Evolutionary conservation across 2,329 filamentous ascomycete genomes (phyloP), one percentile per base, ranked within the genome.

Genomic region (Penicillium capsulatum): DNA sequence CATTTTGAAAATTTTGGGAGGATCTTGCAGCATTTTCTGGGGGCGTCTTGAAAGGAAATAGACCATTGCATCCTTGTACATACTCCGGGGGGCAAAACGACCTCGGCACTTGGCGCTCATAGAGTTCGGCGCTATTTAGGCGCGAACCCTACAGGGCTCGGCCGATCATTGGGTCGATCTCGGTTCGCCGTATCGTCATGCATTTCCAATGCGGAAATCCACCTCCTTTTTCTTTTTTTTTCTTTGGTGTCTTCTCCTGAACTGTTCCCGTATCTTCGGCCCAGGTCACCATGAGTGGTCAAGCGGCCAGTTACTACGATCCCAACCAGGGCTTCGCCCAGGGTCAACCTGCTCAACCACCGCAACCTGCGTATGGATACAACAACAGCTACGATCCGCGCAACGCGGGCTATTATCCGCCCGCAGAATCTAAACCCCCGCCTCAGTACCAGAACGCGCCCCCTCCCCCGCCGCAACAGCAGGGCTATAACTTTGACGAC

Each of bases 401-500:
- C 9, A 43, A 54, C 38, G 44, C 45, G 8, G 45, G 39, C 14
- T 47, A 51, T 13, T 53, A 56, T 31, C 51, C 45, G 5, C 39
- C 47, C 17, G 41, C 47, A 4, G 59, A 61, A 34, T 49, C 46
- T 9, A 37, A 42, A 19, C 36, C 32, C 3, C 47, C 36, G 22
- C 39, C 47, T 16, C 40, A 40, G 16, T 50, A 48, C 31, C 37
- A 50, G 11, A 44, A 48, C 31, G 28, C 16, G 16, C n/a, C 51
- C 42, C 0, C 44, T 44, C 4, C 42, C 42, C 13, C 44, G 42
- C 34, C 48, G 32, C 55, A 56, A 36, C 53, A 60, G 11, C 52
- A 54, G 3, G 53, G 57, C 20, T 62, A 64, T 45, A 55, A 58
- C 32, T 96, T 94, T 60, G 80, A 91, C 14, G 77, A 96, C 58